These are phyloP conservation scores for Geotrichum citri-aurantii DNA, from an alignment of 1,139 yeast genomes.

Conservation along the genomic window DNA sequence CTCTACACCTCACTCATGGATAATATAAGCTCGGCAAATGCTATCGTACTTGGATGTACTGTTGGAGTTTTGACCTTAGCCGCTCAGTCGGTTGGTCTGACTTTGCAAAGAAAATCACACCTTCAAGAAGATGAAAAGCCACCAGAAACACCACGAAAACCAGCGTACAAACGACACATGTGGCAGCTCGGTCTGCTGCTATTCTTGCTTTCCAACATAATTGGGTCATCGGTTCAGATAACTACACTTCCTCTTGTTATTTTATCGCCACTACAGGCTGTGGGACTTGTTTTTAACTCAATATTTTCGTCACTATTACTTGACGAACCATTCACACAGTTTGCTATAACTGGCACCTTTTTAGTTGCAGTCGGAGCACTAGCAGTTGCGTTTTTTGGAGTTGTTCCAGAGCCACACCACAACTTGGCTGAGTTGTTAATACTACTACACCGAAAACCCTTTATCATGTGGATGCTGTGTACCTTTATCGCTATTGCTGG, in stretches of 20 bases:
- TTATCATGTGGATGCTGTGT: conserved; percentile 45
- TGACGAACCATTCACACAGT: conserved; percentile 58
- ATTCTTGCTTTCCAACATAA: conserved; percentile 66
- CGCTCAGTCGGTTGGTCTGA: conserved; percentile 75
- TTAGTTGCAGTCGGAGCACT: conserved; percentile 71
- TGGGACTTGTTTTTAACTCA: conserved; percentile 84
- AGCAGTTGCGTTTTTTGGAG: conserved; percentile 72
- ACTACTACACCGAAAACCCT: conserved; percentile 39
- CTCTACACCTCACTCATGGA: not conserved
- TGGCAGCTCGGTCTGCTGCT: conserved; percentile 74
- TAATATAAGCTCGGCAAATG: conserved; percentile 11
- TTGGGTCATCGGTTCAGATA: conserved; percentile 80
- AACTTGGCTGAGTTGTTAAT: conserved; percentile 43
- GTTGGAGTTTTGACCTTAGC: conserved; percentile 79
- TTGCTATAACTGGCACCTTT: conserved; percentile 58
- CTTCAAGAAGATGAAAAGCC: conserved; percentile 31
- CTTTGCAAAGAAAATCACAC: conserved; percentile 79
- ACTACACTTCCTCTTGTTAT: conserved; percentile 78
- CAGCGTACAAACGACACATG: conserved; percentile 52
- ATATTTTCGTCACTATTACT: conserved; percentile 64
- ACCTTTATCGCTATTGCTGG: conserved; percentile 31
- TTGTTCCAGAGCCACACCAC: conserved; percentile 49
- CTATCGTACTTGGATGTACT: conserved; percentile 50
- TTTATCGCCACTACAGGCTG: conserved; percentile 77
- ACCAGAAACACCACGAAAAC: conserved; percentile 30